Percentiles rank a stretch among this genome's conserved stretches.
phyloP scores from a whole-genome alignment of 352 stramenopile species.

The Globisporangium echinulatum region DNA sequence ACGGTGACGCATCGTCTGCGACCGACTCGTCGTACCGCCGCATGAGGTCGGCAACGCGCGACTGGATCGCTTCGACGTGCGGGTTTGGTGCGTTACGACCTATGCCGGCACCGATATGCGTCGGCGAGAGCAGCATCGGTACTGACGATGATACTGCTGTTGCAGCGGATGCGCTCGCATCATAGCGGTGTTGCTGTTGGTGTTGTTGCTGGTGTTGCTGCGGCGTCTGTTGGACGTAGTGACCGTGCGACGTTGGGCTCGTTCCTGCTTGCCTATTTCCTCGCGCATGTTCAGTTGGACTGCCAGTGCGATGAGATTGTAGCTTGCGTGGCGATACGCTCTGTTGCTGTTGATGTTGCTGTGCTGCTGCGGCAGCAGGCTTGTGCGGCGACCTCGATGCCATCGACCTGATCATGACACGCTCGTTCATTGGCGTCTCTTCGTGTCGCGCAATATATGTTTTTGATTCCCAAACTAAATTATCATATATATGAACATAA shows the following conservation, averaged over 20 bases:
- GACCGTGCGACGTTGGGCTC: neutral
- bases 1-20: constrained; percentile 7
- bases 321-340: constrained; percentile 1
- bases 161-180: neutral
- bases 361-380: neutral
- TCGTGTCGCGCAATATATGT: too few species aligned
- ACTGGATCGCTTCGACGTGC: constrained; percentile 61
- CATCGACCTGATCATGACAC: neutral
- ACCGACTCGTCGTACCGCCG: constrained; percentile 49
- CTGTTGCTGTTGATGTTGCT: neutral
- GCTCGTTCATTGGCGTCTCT: too few species aligned
- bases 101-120: neutral
- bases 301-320: neutral
- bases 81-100: constrained; percentile 19
- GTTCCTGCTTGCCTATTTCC: neutral
- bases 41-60: constrained; percentile 59
- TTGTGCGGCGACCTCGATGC: constrained; percentile 8
- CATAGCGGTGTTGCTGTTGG: neutral
- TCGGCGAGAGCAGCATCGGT: constrained; percentile 2
- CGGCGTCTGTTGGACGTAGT: neutral
- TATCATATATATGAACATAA: too few species aligned
- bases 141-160: neutral
- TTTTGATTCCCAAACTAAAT: too few species aligned
- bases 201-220: too few species aligned
- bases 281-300: neutral